These are phyloP conservation scores for Podaxis rugospora DNA, from an alignment of 768 basidiomycete species.

Conservation along the genomic window DNA sequence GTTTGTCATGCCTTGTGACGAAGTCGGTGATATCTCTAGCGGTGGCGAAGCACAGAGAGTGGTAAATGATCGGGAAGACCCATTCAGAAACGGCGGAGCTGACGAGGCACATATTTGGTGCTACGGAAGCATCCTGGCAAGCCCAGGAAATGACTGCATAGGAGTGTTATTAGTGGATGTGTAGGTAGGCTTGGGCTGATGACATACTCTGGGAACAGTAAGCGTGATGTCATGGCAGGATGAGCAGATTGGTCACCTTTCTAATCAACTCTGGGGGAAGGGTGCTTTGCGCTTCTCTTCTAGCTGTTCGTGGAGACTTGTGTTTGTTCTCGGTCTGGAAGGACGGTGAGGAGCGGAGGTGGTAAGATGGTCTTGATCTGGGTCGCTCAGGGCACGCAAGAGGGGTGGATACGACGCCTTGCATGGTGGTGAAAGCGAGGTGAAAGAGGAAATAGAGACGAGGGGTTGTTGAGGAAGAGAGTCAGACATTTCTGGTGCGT, in stretches of 20 bases:
- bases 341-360: background rate
- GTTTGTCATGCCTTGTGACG: slow-evolving; percentile 17
- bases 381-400: background rate
- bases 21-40: slow-evolving; percentile 14
- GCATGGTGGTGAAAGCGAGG: background rate
- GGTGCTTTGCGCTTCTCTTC: background rate
- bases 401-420: background rate
- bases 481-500: background rate
- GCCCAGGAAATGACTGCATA: slow-evolving; percentile 16
- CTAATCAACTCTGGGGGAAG: background rate
- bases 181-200: background rate
- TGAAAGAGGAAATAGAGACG: background rate
- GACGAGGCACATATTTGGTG: background rate
- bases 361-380: background rate
- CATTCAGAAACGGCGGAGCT: slow-evolving; percentile 12
- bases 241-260: background rate
- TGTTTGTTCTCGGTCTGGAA: background rate
- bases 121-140: slow-evolving; percentile 6
- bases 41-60: slow-evolving; percentile 14
- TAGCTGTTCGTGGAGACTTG: background rate
- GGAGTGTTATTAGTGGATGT: background rate
- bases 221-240: background rate
- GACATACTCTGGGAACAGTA: background rate
- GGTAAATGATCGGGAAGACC: slow-evolving; percentile 18
- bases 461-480: background rate